Percentiles rank a stretch among this genome's conserved stretches.
Evolutionary conservation across 2,329 filamentous ascomycete species (phyloP).

Genomic region (Diaporthe humulicola): DNA sequence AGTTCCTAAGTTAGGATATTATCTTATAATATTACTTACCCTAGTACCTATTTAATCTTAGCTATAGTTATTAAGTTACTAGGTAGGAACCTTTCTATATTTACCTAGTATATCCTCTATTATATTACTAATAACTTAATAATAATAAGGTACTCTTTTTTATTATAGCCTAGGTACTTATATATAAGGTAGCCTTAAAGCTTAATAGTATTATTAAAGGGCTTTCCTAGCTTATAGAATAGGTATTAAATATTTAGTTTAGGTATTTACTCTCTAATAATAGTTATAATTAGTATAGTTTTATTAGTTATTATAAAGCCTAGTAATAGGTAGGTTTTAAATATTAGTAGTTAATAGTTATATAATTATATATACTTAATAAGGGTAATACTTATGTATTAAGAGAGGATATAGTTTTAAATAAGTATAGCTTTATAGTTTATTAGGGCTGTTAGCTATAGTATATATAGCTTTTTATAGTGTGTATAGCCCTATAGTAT

Average conservation of each 20-base stretch:
- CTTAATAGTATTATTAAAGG: neutral
- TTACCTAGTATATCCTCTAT: neutral
- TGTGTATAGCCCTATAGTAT: neutral
- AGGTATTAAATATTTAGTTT: neutral
- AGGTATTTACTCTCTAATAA: neutral
- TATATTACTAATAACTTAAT: neutral
- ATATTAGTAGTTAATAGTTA: neutral
- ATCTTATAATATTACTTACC: neutral
- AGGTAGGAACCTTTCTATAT: neutral
- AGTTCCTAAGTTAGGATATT: neutral
- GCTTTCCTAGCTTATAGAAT: neutral
- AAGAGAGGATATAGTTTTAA: neutral
- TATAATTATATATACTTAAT: neutral
- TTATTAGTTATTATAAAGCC: neutral
- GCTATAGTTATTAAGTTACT: neutral
- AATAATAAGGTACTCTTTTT: neutral
- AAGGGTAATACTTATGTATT: neutral
- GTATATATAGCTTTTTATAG: neutral
- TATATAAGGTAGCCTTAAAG: neutral
- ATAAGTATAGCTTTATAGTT: neutral
- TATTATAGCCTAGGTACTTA: neutral
- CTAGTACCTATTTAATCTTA: neutral
- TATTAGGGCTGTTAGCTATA: neutral
- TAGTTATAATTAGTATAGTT: neutral
- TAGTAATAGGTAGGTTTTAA: neutral